phyloP scores from a whole-genome alignment of 257 asterid species.

The Perilla frutescens region DNA sequence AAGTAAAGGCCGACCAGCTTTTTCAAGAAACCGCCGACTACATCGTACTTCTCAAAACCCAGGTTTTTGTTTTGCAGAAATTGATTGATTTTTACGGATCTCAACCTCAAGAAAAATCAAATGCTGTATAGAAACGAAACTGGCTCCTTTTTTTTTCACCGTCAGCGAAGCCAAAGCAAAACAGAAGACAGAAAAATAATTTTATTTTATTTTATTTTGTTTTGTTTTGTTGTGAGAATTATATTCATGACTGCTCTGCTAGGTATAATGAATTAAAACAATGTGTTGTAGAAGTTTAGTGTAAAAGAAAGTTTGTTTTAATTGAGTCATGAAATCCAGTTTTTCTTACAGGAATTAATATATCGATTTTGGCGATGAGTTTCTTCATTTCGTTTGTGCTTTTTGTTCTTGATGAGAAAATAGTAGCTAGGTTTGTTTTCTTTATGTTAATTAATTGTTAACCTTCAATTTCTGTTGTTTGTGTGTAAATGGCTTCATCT shows the following conservation, averaged over 20 bases:
- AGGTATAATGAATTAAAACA: conserved; percentile 21
- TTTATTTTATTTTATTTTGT: conserved; percentile 21
- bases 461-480: background rate
- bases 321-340: background rate
- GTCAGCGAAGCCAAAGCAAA: conserved; percentile 10
- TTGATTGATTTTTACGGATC: conserved; percentile 67
- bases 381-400: background rate
- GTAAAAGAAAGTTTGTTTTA: background rate
- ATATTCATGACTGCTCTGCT: conserved; percentile 4
- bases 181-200: background rate
- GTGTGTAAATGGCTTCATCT: background rate
- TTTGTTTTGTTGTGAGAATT: background rate
- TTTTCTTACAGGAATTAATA: background rate
- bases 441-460: background rate
- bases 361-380: conserved; percentile 1
- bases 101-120: conserved; percentile 42
- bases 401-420: background rate
- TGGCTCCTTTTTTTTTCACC: conserved; percentile 4
- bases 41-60: conserved; percentile 70
- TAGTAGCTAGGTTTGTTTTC: conserved; percentile 12
- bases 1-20: conserved; percentile 55
- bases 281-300: conserved; percentile 31
- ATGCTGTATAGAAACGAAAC: conserved; percentile 45
- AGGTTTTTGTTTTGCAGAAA: conserved; percentile 74
- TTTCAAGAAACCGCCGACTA: conserved; percentile 76